Evolutionary conservation across 2,329 filamentous ascomycete species (phyloP).

Genomic region (Calonectria ilicicola): DNA sequence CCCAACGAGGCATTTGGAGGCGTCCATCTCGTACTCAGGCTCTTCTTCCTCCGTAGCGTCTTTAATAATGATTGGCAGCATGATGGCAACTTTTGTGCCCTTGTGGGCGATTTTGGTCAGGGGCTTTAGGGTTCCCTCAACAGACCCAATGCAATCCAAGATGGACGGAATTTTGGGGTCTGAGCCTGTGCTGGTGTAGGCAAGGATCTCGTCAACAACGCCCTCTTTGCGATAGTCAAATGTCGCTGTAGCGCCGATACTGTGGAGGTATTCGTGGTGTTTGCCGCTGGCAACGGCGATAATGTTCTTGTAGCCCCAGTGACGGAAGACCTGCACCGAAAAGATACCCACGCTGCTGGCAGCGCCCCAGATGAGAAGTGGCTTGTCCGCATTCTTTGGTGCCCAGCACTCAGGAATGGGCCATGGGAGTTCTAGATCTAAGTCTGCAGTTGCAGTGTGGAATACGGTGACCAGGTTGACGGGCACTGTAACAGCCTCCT

Average conservation of each 20-base stretch:
- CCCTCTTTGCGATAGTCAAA: conserved; percentile 60
- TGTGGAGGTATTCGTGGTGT: conserved; percentile 58
- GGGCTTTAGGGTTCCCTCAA: conserved; percentile 59
- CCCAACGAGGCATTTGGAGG: conserved; percentile 49
- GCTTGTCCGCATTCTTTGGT: conserved; percentile 49
- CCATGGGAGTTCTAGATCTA: conserved; percentile 68
- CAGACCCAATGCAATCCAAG: conserved; percentile 68
- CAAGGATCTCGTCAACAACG: conserved; percentile 51
- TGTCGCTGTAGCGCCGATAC: conserved; percentile 57
- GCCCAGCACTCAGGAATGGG: conserved; percentile 59
- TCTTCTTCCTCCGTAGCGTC: conserved; percentile 60
- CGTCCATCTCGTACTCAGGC: conserved; percentile 68
- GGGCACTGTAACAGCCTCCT: conserved; percentile 65
- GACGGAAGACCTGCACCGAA: conserved; percentile 61
- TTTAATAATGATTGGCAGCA: conserved; percentile 69
- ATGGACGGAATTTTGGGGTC: conserved; percentile 55
- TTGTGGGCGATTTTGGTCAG: conserved; percentile 62
- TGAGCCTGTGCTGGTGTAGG: conserved; percentile 22
- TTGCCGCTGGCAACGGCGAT: conserved; percentile 59
- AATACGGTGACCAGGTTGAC: conserved; percentile 71
- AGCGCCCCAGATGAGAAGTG: conserved; percentile 65
- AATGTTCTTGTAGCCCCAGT: conserved; percentile 65
- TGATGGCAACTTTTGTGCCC: conserved; percentile 66
- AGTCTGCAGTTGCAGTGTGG: conserved; percentile 62
- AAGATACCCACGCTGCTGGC: conserved; percentile 64